Base-by-base conservation (phyloP, 1,284 basidiomycete genomes). In the Porodaedalea pini region DNA sequence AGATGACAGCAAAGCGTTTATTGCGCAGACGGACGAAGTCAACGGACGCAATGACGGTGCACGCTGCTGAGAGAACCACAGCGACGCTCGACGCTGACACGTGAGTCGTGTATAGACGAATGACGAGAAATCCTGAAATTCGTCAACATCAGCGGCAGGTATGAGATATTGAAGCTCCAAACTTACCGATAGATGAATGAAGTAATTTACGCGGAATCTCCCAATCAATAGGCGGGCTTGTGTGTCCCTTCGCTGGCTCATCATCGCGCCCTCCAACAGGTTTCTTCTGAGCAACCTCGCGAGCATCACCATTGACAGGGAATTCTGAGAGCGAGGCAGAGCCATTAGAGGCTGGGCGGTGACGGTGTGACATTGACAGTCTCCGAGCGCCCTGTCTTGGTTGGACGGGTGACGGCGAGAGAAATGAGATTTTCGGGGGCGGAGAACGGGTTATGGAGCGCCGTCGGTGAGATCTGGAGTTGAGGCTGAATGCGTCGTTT, bases 191-290 rank as follows among this genome's bases (percentile, higher is more conserved):
- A 15, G 89, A 92, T 11, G 90, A 90, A 74, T 98, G 95, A 47
- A 98, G 73, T 13, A 85, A 73, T 73, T 98, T 98, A 65, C 95
- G 78, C 1, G 96, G 95, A 54, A 98, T 88, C 75, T 98, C 94
- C 83, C 85, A 90, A 65, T 83, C 78, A 32, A 81, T 70, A 15
- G 63, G 66, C 17, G 65, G 60, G 40, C 61, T 70, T 56, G 45
- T 25, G 45, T 47, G 45, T n/a, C 64, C 55, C 23, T 47, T 66
- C 8, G 21, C 41, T 13, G 54, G 59, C 25, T 54, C 52, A 27
- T 57, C 63, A 31, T 36, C 52, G 55, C 50, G 25, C 11, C n/a
- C 31, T n/a, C 27, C 25, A 15, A 8, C 27, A 17, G 27, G 25
- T 27, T 47, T 47, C 45, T 29, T 11, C 15, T 47, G 19, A 13